These are phyloP conservation scores for Phellinidium pouzarii DNA, from an alignment of 1,284 basidiomycete genomes.

Conservation along the genomic window DNA sequence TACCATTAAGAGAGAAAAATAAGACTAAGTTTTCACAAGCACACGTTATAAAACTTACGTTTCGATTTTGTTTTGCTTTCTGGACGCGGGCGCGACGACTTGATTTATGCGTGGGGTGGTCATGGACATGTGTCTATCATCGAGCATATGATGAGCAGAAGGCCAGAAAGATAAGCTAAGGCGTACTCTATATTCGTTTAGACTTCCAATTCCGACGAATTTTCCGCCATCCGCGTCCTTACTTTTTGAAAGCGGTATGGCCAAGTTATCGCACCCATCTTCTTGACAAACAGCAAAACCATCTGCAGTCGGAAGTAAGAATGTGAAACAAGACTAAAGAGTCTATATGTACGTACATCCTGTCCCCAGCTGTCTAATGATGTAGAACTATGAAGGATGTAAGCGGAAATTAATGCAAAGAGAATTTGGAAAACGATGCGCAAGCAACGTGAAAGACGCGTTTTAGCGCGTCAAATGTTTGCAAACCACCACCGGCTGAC, in stretches of 20 bases:
- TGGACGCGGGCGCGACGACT: conserved; percentile 2
- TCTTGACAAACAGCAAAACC: conserved; percentile 40
- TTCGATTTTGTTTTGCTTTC: not conserved
- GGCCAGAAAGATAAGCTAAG: not conserved
- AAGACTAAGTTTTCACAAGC: not conserved
- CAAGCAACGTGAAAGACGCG: not conserved
- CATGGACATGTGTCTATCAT: conserved; percentile 27
- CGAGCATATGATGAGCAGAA: not conserved
- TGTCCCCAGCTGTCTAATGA: conserved; percentile 31
- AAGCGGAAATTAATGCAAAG: not conserved
- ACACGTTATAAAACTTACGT: not conserved
- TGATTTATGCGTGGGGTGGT: conserved; percentile 26
- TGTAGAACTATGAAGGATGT: conserved; percentile 8
- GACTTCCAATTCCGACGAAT: conserved; percentile 36
- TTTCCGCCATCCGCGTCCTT: conserved; percentile 34
- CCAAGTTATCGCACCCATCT: conserved; percentile 32
- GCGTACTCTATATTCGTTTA: conserved; percentile 39
- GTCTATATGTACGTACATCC: conserved; percentile 35
- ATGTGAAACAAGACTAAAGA: conserved; percentile 5
- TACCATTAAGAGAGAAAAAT: not conserved
- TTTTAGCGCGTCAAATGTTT: not conserved
- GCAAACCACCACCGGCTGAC: not conserved
- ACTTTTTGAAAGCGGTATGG: conserved; percentile 30
- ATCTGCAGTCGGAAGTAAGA: conserved; percentile 27
- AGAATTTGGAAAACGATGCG: not conserved